phyloP scores from a whole-genome alignment of 2,329 filamentous ascomycete species.

The Ophiostoma triangulosporum region DNA sequence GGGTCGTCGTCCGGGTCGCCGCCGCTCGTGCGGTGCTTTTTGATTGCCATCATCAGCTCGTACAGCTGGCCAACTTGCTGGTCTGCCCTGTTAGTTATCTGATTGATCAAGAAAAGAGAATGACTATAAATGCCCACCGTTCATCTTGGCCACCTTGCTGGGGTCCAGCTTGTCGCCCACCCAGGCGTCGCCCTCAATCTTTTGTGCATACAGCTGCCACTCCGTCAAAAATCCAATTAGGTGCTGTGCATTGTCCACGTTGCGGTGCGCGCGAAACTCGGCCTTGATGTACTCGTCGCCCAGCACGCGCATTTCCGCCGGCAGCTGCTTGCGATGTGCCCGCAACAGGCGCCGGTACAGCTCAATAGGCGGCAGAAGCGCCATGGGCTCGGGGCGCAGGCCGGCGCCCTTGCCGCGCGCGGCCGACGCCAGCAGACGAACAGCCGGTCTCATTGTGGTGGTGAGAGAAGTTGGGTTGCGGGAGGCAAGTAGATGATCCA shows the following conservation, averaged over 20 bases:
- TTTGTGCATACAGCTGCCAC: slow-evolving; percentile 92
- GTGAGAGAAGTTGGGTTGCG: neutral
- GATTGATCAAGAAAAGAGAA: too few species aligned
- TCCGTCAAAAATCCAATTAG: slow-evolving; percentile 95
- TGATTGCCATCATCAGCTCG: slow-evolving; percentile 79
- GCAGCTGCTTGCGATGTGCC: slow-evolving; percentile 68
- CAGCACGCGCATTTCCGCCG: slow-evolving; percentile 59
- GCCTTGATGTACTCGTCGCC: slow-evolving; percentile 89
- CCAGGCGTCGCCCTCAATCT: slow-evolving; percentile 80
- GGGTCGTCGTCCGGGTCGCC: slow-evolving; percentile 2
- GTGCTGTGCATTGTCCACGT: slow-evolving; percentile 81
- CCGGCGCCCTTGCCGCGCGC: slow-evolving; percentile 13
- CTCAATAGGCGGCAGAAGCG: slow-evolving; percentile 73
- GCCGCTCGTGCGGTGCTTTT: slow-evolving; percentile 22
- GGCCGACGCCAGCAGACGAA: slow-evolving; percentile 7
- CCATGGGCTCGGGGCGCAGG: slow-evolving; percentile 34
- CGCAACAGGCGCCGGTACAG: slow-evolving; percentile 81
- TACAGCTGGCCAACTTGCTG: slow-evolving; percentile 90
- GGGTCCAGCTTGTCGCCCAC: slow-evolving; percentile 71
- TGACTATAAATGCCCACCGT: slow-evolving; percentile 42
- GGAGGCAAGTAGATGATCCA: too few species aligned
- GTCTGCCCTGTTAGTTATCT: slow-evolving; percentile 36
- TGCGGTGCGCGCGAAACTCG: slow-evolving; percentile 75
- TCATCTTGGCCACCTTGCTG: slow-evolving; percentile 83
- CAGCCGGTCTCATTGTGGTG: neutral